These are phyloP conservation scores for Mycena sanguinolenta DNA, from an alignment of 768 basidiomycete species.

Conservation along the genomic window DNA sequence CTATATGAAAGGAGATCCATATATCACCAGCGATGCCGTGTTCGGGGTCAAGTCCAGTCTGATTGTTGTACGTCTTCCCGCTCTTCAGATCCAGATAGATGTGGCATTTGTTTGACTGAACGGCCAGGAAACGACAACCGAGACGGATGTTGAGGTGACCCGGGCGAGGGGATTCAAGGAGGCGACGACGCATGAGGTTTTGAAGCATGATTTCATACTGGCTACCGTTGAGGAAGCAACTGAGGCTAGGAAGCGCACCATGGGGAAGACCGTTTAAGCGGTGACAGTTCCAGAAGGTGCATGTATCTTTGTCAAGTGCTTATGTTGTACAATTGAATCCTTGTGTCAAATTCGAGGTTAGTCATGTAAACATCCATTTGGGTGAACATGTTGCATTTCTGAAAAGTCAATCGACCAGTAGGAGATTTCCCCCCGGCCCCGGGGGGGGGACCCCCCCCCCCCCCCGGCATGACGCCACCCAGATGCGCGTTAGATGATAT, in stretches of 20 bases:
- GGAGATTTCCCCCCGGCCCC: no score
- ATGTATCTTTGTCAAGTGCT: background rate
- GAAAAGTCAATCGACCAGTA: background rate
- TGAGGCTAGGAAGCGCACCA: constrained; percentile 45
- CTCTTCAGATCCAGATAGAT: background rate
- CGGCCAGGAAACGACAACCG: constrained; percentile 61
- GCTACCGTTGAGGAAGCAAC: constrained; percentile 55
- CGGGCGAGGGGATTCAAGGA: constrained; percentile 67
- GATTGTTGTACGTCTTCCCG: constrained; percentile 68
- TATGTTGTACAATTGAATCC: background rate
- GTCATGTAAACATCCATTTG: no score
- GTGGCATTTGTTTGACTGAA: background rate
- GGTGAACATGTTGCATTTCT: no score
- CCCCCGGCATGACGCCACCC: background rate
- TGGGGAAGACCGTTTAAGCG: constrained; percentile 13
- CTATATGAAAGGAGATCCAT: constrained; percentile 80
- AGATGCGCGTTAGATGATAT: constrained; percentile 32
- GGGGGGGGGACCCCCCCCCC: no score
- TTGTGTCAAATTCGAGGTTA: no score
- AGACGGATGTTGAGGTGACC: constrained; percentile 68
- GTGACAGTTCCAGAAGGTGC: background rate
- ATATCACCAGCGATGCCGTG: constrained; percentile 77
- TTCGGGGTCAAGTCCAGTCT: constrained; percentile 88
- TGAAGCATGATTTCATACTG: constrained; percentile 59
- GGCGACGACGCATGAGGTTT: constrained; percentile 51